Percentiles rank a stretch among this genome's conserved stretches.
These are phyloP conservation scores for Cerioporus squamosus DNA, from an alignment of 1,284 basidiomycete species.

Conservation along the genomic window DNA sequence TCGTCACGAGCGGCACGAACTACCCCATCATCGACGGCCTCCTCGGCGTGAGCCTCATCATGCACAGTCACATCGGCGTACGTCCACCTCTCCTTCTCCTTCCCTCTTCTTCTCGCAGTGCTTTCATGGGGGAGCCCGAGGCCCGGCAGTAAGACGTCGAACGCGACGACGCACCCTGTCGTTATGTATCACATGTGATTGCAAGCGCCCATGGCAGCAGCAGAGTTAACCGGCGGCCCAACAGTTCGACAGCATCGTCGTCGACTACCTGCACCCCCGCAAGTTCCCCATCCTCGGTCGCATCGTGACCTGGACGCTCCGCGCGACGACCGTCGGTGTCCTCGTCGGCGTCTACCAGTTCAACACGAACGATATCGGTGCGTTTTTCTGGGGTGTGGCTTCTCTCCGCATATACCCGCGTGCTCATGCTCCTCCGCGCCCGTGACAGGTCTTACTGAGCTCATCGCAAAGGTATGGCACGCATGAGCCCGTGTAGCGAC, in stretches of 20 bases:
- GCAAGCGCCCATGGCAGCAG: background rate
- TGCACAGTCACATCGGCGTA: constrained; percentile 96
- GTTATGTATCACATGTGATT: constrained; percentile 19
- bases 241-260: constrained; percentile 74
- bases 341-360: constrained; percentile 95
- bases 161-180: background rate
- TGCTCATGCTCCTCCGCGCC: background rate
- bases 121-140: no score
- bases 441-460: constrained; percentile 35
- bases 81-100: constrained; percentile 29
- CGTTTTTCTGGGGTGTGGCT: constrained; percentile 33
- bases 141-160: background rate
- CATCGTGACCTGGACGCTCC: constrained; percentile 74
- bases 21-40: constrained; percentile 90
- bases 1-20: constrained; percentile 69
- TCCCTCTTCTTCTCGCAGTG: background rate
- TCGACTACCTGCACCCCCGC: constrained; percentile 93
- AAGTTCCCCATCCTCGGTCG: constrained; percentile 88
- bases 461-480: constrained; percentile 38
- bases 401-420: constrained; percentile 8
- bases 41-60: constrained; percentile 84
- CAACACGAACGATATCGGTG: constrained; percentile 97
- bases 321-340: constrained; percentile 80
- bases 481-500: constrained; percentile 20
- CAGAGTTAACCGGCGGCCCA: background rate